Conservation (phyloP, 106 monocot genomes). For the Dendrobium huoshanense region DNA sequence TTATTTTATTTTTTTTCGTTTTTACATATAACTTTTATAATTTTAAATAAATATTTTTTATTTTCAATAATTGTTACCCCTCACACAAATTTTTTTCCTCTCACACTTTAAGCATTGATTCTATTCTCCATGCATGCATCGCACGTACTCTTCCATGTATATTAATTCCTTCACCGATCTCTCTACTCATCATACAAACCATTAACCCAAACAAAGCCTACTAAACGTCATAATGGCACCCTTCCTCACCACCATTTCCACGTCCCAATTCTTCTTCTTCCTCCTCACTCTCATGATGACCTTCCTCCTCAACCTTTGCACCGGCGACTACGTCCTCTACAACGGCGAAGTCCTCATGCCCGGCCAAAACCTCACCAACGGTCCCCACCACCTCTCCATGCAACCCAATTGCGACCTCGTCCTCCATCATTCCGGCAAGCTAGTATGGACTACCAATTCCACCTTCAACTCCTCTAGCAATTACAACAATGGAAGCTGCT, state of each 20-base stretch:
- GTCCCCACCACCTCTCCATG: conserved; percentile 21
- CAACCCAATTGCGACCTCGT: conserved; percentile 32
- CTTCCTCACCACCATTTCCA: neutral
- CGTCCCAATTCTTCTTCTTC: neutral
- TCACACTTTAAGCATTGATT: too few species aligned
- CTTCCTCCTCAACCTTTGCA: neutral
- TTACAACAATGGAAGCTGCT: conserved; percentile 2
- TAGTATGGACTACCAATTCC: conserved; percentile 21
- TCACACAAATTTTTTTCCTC: too few species aligned
- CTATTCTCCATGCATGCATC: too few species aligned
- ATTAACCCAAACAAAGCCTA: neutral
- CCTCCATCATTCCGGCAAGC: conserved; percentile 4
- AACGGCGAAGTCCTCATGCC: conserved; percentile 26
- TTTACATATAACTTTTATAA: too few species aligned
- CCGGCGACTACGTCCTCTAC: conserved; percentile 29
- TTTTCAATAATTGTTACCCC: too few species aligned
- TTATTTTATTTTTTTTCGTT: too few species aligned
- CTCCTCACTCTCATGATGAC: neutral
- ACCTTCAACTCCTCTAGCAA: neutral
- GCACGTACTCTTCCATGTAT: too few species aligned
- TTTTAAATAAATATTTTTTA: too few species aligned
- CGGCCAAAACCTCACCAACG: conserved; percentile 33
- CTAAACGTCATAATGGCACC: neutral
- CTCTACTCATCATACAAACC: neutral
- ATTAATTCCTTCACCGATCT: neutral